Percentiles rank a stretch among this genome's conserved stretches.
Conservation (phyloP, 2,329 filamentous ascomycete genomes). For the Ciborinia camelliae region DNA sequence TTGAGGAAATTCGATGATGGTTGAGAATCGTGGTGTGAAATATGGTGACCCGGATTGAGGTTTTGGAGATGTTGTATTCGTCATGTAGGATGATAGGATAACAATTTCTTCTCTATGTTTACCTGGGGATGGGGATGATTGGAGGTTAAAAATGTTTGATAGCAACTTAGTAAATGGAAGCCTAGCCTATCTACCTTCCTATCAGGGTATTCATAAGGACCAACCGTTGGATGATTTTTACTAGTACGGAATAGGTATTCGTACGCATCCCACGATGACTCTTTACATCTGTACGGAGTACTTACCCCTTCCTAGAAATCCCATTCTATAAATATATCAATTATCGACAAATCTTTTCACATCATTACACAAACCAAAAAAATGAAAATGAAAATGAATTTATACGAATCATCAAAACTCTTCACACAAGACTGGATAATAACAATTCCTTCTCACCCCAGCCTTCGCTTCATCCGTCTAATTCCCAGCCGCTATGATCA, state of each 20-base stretch:
- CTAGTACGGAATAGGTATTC: too few species aligned
- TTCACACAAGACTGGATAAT: slow-evolving; percentile 25
- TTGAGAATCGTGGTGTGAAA: background rate
- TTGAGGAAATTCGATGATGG: background rate
- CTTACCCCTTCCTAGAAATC: background rate
- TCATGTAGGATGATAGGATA: background rate
- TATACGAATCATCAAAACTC: slow-evolving; percentile 6
- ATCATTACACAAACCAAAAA: background rate
- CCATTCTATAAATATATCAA: background rate
- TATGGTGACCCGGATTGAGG: background rate
- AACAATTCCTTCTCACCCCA: slow-evolving; percentile 19
- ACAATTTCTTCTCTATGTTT: background rate
- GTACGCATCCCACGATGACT: background rate
- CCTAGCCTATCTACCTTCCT: too few species aligned
- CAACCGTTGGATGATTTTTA: background rate
- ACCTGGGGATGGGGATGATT: background rate
- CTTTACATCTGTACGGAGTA: too few species aligned
- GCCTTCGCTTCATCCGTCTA: slow-evolving; percentile 21
- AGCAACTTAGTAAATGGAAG: background rate
- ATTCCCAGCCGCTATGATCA: slow-evolving; percentile 16
- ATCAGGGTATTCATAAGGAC: too few species aligned
- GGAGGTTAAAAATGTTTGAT: too few species aligned
- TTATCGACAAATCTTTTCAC: too few species aligned
- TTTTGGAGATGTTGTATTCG: too few species aligned
- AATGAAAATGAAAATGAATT: background rate